Base-by-base conservation (phyloP, 2,329 filamentous ascomycete species). In the Stylonectria norvegica region DNA sequence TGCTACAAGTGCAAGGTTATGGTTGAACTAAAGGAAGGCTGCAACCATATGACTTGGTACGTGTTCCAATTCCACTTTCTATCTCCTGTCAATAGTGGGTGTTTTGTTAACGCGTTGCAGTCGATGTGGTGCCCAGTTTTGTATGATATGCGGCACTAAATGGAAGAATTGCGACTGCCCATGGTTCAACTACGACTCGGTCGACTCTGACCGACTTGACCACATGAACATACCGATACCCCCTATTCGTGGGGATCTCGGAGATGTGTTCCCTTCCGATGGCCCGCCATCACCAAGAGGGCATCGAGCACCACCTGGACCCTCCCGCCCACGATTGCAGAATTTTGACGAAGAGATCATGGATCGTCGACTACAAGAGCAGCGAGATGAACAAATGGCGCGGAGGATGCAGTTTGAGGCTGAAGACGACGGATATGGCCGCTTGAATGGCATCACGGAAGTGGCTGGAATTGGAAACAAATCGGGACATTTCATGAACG, bases 1-100 rank as follows among this genome's bases (percentile, higher is more conserved):
- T 95, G 88, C 61, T 83, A 81, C 58, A 81, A 73, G 47, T 95
- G 89, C 66, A 79, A 76, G 48, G 72, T 77, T 27, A 74, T 86
- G 70, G 85, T 94, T 31, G 86, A 94, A 62, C 68, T 89, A 35
- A 84, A 84, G 52, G 86, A 91, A 62, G 88, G 88, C 31, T 89
- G 85, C 64, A 90, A 91, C 65, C 89, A 91, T 60, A 91, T 94
- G 79, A 89, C 81, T 19, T 95, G 89, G 83, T 86, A 70, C 65
- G 79, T 66, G 9, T 4, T 17, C 8, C n/a, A n/a, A n/a, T n/a
- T n/a, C n/a, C n/a, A n/a, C n/a, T n/a, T n/a, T n/a, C n/a, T n/a
- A n/a, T n/a, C n/a, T n/a, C n/a, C n/a, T n/a, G n/a, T n/a, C n/a
- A n/a, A n/a, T n/a, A n/a, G n/a, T n/a, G n/a, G n/a, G n/a, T n/a